Evolutionary conservation across 306 rosid genomes (phyloP).

Genomic region (Vachellia pachyceras): DNA sequence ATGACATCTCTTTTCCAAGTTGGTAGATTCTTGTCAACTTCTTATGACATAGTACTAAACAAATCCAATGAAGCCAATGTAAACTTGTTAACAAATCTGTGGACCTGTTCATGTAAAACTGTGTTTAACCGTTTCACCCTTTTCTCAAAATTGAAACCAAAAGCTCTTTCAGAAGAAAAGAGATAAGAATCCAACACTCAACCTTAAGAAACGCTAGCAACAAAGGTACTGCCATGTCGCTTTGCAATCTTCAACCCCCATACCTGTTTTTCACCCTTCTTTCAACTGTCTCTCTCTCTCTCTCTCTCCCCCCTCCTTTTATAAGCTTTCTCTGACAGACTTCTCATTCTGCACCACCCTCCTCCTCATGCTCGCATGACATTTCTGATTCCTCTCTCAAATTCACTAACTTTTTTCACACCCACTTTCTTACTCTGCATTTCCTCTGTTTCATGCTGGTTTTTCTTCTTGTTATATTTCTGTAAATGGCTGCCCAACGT

Average conservation of each 20-base stretch:
- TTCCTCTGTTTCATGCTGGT: not conserved
- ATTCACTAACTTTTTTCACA: not conserved
- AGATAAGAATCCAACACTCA: not conserved
- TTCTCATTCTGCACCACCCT: not conserved
- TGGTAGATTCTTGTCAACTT: not conserved
- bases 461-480: not conserved
- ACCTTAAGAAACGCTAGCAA: not conserved
- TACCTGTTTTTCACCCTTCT: not conserved
- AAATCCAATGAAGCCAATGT: not conserved
- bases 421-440: not conserved
- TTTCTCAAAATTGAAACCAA: no score
- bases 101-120: no score
- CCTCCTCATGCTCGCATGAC: not conserved
- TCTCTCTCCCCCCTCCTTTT: no score
- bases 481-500: constrained; percentile 29
- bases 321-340: not conserved
- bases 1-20: no score
- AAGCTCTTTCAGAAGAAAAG: no score
- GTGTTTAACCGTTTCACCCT: no score
- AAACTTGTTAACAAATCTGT: not conserved
- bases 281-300: not conserved
- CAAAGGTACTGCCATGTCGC: constrained; percentile 27
- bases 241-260: not conserved
- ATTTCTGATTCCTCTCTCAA: not conserved
- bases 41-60: not conserved